Evolutionary conservation across 176 grass and related monocot species (phyloP).

Genomic region (Carex littledalei): DNA sequence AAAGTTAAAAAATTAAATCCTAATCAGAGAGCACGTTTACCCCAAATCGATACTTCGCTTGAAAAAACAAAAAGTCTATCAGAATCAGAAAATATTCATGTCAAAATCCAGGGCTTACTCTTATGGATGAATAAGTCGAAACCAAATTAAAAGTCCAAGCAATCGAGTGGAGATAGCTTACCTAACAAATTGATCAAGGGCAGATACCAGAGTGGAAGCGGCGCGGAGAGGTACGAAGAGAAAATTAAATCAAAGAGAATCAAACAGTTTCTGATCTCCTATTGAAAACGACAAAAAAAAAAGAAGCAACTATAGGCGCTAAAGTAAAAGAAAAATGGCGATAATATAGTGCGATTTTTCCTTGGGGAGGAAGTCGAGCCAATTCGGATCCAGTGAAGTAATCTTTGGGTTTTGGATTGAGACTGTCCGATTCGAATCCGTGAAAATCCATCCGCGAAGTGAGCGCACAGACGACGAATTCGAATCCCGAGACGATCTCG

Average conservation of each 20-base stretch:
- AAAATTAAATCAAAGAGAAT: neutral
- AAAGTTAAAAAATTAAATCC: neutral
- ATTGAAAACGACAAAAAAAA: neutral
- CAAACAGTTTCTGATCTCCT: neutral
- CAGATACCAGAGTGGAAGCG: neutral
- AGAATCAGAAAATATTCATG: neutral
- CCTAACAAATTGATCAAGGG: neutral
- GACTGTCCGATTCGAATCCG: too few species aligned
- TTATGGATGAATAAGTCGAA: neutral
- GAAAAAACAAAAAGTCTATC: neutral
- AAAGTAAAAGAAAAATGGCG: neutral
- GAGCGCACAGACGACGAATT: too few species aligned
- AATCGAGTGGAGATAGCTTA: neutral
- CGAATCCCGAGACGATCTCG: too few species aligned
- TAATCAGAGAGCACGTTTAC: neutral
- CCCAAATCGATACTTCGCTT: neutral
- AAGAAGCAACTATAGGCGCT: neutral
- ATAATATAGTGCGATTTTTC: neutral
- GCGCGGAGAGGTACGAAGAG: neutral
- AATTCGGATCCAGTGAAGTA: too few species aligned
- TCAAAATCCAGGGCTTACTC: neutral
- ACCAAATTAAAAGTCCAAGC: neutral
- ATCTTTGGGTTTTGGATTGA: too few species aligned
- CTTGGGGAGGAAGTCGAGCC: slow-evolving; percentile 12
- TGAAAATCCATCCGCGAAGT: too few species aligned